Conservation (phyloP, 2,329 filamentous ascomycete species). For the Nigrograna mackinnonii region DNA sequence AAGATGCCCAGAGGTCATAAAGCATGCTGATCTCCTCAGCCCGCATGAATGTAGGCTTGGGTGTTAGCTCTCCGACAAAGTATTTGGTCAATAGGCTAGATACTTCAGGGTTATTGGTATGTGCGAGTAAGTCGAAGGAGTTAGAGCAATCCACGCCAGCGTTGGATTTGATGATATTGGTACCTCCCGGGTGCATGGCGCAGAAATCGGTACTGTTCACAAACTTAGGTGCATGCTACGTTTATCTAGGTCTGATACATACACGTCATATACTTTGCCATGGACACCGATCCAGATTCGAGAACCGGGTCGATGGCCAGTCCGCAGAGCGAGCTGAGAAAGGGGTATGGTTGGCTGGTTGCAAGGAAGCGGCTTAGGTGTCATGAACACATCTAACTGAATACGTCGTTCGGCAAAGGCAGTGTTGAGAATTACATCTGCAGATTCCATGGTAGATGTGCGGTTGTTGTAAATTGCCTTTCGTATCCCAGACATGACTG, state of each 20-base stretch:
- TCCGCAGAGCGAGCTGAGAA: conserved; percentile 24
- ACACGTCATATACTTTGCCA: conserved; percentile 83
- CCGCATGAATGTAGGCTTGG: conserved; percentile 19
- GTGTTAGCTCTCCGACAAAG: conserved; percentile 24
- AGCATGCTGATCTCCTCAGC: conserved; percentile 24
- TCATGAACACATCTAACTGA: conserved; percentile 31
- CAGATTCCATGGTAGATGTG: conserved; percentile 24
- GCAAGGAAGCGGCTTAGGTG: conserved; percentile 25
- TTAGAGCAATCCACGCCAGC: conserved; percentile 87
- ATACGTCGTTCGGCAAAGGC: conserved; percentile 27
- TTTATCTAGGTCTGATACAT: conserved; percentile 40
- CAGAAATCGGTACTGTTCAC: conserved; percentile 69
- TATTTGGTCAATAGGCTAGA: conserved; percentile 40
- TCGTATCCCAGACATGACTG: conserved; percentile 60
- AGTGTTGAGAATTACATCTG: conserved; percentile 22
- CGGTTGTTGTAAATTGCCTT: conserved; percentile 52
- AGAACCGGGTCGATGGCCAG: conserved; percentile 34
- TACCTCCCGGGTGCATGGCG: conserved; percentile 78
- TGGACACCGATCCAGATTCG: conserved; percentile 83
- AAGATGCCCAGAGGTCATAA: conserved; percentile 26
- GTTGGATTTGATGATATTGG: conserved; percentile 81
- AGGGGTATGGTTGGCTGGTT: conserved; percentile 26
- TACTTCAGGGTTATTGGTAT: conserved; percentile 78
- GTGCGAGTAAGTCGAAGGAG: conserved; percentile 90
- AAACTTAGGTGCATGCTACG: not conserved